A percentile compares a stretch with the other conserved stretches of the same genome.
These are phyloP conservation scores for Dothideomycetes sp. DNA, from an alignment of 2,329 filamentous ascomycete genomes.

Conservation along the genomic window DNA sequence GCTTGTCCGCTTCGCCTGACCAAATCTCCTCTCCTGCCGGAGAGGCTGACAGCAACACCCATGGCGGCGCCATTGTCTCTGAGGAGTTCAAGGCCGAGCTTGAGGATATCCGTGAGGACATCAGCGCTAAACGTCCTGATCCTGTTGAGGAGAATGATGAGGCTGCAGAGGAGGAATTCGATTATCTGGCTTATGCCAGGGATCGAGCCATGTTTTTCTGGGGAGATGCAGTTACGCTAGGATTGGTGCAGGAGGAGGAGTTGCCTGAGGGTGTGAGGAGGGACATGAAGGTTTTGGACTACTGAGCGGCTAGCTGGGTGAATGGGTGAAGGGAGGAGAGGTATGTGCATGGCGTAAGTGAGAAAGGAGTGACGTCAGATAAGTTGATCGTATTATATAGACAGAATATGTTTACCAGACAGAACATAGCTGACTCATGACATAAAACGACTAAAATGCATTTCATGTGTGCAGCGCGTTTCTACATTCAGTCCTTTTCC, in stretches of 20 bases:
- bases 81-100: constrained; percentile 12
- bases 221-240: constrained; percentile 74
- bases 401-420: too few relatives aligned
- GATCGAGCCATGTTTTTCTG: constrained; percentile 89
- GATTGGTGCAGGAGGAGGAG: constrained; percentile 64
- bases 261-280: constrained; percentile 56
- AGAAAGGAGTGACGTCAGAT: background rate
- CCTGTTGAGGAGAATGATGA: constrained; percentile 27
- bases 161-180: constrained; percentile 65
- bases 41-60: background rate
- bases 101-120: constrained; percentile 12
- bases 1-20: constrained; percentile 1
- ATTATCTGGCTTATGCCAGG: constrained; percentile 86
- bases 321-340: background rate
- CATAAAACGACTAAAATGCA: too few relatives aligned
- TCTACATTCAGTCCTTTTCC: too few relatives aligned
- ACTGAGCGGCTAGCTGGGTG: constrained; percentile 26
- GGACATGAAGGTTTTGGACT: constrained; percentile 59
- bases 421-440: too few relatives aligned
- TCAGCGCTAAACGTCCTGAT: constrained; percentile 16
- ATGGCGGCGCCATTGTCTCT: background rate
- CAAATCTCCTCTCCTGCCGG: background rate
- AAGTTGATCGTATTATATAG: too few relatives aligned
- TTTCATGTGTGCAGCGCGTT: too few relatives aligned
- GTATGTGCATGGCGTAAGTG: background rate